phyloP scores from a whole-genome alignment of 495 filamentous ascomycete genomes.

The Penicillium ucsense region DNA sequence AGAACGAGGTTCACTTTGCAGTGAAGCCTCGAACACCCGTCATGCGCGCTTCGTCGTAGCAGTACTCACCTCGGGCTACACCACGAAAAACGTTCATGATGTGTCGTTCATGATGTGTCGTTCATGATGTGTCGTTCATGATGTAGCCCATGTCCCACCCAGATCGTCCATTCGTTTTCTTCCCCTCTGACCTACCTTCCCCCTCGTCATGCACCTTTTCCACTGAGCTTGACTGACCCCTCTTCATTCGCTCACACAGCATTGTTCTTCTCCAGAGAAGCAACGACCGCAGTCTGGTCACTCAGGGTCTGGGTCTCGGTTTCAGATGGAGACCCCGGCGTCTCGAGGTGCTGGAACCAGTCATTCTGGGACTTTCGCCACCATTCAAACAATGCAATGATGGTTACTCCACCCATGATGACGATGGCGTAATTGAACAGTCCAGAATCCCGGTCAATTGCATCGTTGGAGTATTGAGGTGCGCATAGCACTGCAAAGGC shows the following conservation, averaged over 20 bases:
- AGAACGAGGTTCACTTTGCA: slow-evolving; percentile 26
- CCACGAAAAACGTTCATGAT: neutral
- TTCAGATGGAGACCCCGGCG: slow-evolving; percentile 9
- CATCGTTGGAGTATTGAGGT: slow-evolving; percentile 20
- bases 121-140: neutral
- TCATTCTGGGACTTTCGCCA: slow-evolving; percentile 24
- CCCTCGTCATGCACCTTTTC: no score
- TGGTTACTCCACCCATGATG: slow-evolving; percentile 28
- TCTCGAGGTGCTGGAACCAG: slow-evolving; percentile 27
- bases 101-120: neutral
- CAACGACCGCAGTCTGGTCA: neutral
- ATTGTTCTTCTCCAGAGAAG: neutral
- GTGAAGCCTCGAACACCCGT: slow-evolving; percentile 30
- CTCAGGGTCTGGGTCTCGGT: slow-evolving; percentile 4
- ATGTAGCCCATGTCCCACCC: neutral
- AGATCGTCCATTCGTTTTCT: neutral
- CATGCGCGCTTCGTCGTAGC: slow-evolving; percentile 18
- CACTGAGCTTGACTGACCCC: neutral
- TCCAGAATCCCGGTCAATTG: slow-evolving; percentile 17
- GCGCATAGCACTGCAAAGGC: slow-evolving; percentile 26
- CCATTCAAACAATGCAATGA: slow-evolving; percentile 23
- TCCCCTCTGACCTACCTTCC: no score
- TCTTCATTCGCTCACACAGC: neutral
- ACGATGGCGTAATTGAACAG: slow-evolving; percentile 30
- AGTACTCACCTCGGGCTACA: slow-evolving; percentile 7